A percentile compares a stretch with the other conserved stretches of the same genome.
These are phyloP conservation scores for Geranomyces variabilis DNA, from an alignment of 192 early-diverging fungal genomes.

Conservation along the genomic window DNA sequence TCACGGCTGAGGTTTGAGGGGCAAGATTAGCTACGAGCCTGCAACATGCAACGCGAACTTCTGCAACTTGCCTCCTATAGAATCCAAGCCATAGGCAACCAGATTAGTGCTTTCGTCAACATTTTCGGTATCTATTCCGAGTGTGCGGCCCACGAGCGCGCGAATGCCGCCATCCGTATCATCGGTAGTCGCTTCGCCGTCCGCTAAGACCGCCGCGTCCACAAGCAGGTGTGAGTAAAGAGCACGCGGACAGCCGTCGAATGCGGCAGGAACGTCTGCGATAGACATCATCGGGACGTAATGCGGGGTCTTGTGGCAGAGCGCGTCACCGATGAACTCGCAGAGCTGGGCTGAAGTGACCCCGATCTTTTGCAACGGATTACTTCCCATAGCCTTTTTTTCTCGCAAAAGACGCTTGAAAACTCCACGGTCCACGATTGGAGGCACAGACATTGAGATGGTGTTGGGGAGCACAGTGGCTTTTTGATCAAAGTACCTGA, in stretches of 20 bases:
- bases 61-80: neutral
- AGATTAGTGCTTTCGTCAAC: neutral
- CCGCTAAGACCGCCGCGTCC: neutral
- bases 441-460: too few species aligned
- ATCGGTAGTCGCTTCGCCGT: neutral
- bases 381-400: too few species aligned
- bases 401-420: too few species aligned
- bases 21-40: neutral
- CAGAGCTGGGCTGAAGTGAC: too few species aligned
- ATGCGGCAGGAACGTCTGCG: neutral
- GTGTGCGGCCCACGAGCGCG: neutral
- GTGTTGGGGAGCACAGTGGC: too few species aligned
- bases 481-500: too few species aligned
- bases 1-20: neutral
- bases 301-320: too few species aligned
- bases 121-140: neutral
- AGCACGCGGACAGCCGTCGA: neutral
- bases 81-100: neutral
- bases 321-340: too few species aligned
- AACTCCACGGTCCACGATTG: too few species aligned
- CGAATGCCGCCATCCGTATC: neutral
- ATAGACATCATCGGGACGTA: slow-evolving; percentile 1
- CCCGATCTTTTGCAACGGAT: too few species aligned
- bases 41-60: neutral
- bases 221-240: slow-evolving; percentile 3